These are phyloP conservation scores for Salinomyces thailandicus DNA, from an alignment of 2,329 filamentous ascomycete genomes.

Conservation along the genomic window DNA sequence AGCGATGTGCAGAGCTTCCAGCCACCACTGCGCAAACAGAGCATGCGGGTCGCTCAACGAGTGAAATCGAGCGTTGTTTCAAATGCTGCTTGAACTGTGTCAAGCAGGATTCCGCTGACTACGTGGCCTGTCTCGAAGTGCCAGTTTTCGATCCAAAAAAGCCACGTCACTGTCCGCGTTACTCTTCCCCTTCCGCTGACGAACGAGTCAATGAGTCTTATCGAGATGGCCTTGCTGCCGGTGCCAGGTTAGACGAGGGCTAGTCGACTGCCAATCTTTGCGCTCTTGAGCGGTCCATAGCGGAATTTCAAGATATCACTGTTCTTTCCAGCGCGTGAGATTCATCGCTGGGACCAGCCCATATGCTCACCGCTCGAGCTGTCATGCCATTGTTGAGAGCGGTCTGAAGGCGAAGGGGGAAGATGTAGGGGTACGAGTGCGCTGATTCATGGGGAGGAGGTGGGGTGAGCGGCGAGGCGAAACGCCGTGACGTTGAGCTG, in stretches of 20 bases:
- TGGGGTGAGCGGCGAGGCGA: no score
- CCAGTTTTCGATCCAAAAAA: conserved; percentile 21
- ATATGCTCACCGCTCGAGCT: not conserved
- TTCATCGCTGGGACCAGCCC: conserved; percentile 8
- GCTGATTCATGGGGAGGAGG: no score
- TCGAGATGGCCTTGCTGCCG: conserved; percentile 17
- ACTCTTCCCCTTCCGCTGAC: conserved; percentile 17
- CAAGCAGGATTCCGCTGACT: conserved; percentile 20
- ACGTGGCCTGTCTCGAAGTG: conserved; percentile 15
- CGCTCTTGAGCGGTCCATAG: conserved; percentile 15
- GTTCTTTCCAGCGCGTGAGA: conserved; percentile 17
- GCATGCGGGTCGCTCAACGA: conserved; percentile 6
- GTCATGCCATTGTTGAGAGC: not conserved
- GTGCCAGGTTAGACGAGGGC: conserved; percentile 17
- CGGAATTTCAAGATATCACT: conserved; percentile 13
- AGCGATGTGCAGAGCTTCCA: conserved; percentile 16
- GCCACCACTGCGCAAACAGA: conserved; percentile 17
- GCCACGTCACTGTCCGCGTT: conserved; percentile 18
- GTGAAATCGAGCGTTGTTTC: no score
- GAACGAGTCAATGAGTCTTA: conserved; percentile 18
- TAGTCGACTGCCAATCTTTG: conserved; percentile 21
- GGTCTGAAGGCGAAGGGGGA: no score
- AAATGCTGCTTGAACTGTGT: conserved; percentile 12
- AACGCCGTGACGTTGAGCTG: not conserved
- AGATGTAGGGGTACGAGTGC: no score